phyloP scores from a whole-genome alignment of 257 asterid genomes.

The Solanum sitiens region DNA sequence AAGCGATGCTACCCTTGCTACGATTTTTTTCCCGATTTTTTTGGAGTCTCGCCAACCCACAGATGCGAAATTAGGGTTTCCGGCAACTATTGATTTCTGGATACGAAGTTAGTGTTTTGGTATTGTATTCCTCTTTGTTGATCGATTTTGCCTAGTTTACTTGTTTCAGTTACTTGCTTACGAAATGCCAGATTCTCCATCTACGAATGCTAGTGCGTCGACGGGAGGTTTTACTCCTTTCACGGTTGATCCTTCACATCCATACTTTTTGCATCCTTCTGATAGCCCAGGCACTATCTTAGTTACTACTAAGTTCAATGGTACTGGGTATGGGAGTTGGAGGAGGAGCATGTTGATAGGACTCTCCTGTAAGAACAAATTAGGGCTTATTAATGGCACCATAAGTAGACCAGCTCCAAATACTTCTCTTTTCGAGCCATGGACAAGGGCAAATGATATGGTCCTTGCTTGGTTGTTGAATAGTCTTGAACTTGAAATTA shows the following conservation, averaged over 20 bases:
- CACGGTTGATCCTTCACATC: not conserved
- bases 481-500: not conserved
- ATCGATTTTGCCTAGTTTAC: not conserved
- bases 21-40: not conserved
- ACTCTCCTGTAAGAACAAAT: not conserved
- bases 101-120: not conserved
- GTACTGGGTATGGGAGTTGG: not conserved
- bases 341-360: not conserved
- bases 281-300: not conserved
- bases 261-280: no score
- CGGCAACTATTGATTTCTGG: not conserved
- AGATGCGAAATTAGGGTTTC: not conserved
- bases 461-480: not conserved
- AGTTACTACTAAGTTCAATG: not conserved
- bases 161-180: not conserved
- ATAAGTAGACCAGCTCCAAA: not conserved
- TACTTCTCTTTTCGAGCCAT: not conserved
- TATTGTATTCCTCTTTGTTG: not conserved
- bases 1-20: not conserved
- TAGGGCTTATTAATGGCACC: not conserved
- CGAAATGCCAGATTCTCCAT: not conserved
- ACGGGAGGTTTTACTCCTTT: not conserved
- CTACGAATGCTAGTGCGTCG: no score
- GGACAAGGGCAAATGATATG: not conserved
- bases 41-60: not conserved